Percentiles rank a stretch among this genome's conserved stretches.
These are phyloP conservation scores for Cystobasidium tubakii DNA, from an alignment of 768 basidiomycete species.

Conservation along the genomic window DNA sequence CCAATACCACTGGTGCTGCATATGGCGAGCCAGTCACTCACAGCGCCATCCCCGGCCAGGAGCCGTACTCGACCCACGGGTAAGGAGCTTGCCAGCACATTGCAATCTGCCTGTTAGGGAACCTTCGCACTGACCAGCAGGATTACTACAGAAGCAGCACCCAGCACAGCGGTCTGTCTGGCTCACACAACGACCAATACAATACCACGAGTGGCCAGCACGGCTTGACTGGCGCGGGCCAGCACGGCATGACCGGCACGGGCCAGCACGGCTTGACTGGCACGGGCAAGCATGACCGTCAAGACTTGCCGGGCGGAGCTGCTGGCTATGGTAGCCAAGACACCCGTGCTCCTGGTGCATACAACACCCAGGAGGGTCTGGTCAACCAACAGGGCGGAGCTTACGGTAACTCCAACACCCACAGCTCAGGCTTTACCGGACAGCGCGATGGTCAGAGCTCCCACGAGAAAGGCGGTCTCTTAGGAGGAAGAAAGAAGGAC, in stretches of 20 bases:
- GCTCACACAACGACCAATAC: background rate
- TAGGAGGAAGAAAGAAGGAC: constrained; percentile 17
- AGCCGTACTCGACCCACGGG: background rate
- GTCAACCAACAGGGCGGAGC: background rate
- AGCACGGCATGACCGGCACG: background rate
- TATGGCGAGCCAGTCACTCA: background rate
- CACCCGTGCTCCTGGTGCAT: background rate
- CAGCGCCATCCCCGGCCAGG: background rate
- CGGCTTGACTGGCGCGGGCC: background rate
- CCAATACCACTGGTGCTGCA: background rate
- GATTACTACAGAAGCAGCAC: background rate
- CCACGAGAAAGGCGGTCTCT: background rate
- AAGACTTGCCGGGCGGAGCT: background rate
- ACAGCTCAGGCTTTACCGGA: background rate
- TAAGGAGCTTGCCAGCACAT: background rate
- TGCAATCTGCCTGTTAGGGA: too few relatives aligned
- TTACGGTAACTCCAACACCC: background rate
- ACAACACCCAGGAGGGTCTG: background rate
- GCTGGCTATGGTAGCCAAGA: background rate
- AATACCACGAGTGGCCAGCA: background rate
- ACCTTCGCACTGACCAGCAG: too few relatives aligned
- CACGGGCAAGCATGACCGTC: background rate
- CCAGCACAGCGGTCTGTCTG: background rate
- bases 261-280: background rate
- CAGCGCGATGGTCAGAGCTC: background rate